A percentile compares a stretch with the other conserved stretches of the same genome.
Conservation (phyloP, 2,329 filamentous ascomycete genomes). For the Colletotrichum noveboracense region DNA sequence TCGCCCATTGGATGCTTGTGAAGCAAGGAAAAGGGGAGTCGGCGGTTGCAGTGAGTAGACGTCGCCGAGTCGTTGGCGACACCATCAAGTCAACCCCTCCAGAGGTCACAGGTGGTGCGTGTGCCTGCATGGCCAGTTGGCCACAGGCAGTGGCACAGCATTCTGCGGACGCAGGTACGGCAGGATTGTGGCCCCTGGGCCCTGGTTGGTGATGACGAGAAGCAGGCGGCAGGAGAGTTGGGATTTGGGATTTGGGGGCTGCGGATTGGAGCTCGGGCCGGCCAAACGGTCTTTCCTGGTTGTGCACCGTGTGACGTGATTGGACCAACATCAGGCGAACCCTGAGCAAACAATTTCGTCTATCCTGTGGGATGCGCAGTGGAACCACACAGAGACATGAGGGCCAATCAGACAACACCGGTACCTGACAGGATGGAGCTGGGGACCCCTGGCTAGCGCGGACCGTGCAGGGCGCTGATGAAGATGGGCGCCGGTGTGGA, state of each 20-base stretch:
- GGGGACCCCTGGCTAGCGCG: slow-evolving; percentile 5
- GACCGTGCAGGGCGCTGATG: slow-evolving; percentile 12
- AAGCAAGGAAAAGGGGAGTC: neutral
- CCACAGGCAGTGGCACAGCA: neutral
- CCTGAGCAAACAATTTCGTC: slow-evolving; percentile 20
- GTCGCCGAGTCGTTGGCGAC: neutral
- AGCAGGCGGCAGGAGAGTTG: neutral
- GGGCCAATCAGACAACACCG: neutral
- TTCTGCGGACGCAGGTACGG: neutral
- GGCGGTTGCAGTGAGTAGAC: neutral
- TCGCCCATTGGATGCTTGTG: neutral
- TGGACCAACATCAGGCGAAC: neutral
- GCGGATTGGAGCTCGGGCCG: slow-evolving; percentile 5
- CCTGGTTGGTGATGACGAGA: neutral
- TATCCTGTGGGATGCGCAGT: neutral
- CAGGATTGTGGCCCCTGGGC: neutral
- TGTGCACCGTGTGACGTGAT: neutral
- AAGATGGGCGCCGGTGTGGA: slow-evolving; percentile 22
- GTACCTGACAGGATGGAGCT: slow-evolving; percentile 11
- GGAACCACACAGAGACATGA: neutral
- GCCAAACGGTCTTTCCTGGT: neutral
- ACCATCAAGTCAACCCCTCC: neutral
- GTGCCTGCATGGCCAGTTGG: neutral
- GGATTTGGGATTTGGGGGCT: slow-evolving; percentile 4
- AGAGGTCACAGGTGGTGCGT: neutral